These are phyloP conservation scores for Cordia subcordata DNA, from an alignment of 257 asterid species.

Conservation along the genomic window DNA sequence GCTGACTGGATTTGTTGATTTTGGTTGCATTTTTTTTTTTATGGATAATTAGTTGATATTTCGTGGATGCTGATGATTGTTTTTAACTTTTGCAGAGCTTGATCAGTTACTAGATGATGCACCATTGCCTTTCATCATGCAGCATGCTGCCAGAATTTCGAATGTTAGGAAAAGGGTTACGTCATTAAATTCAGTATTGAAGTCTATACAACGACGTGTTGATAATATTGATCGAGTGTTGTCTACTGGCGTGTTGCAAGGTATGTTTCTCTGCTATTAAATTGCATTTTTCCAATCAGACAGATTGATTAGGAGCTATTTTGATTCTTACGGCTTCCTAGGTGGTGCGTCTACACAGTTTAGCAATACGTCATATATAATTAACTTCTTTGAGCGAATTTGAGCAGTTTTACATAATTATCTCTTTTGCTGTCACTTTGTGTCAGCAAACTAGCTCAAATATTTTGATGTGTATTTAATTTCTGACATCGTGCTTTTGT, in stretches of 20 bases:
- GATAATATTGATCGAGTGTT: slow-evolving; percentile 80
- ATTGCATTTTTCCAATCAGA: slow-evolving; percentile 1
- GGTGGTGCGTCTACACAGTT: not conserved
- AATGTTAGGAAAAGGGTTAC: slow-evolving; percentile 79
- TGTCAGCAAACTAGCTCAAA: not conserved
- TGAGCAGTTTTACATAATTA: not conserved
- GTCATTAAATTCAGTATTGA: slow-evolving; percentile 73
- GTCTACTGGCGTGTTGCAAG: slow-evolving; percentile 56
- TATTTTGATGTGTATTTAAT: not conserved
- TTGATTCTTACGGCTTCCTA: slow-evolving; percentile 5
- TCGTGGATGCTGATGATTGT: not conserved
- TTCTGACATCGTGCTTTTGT: not conserved
- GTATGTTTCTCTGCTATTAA: slow-evolving; percentile 28
- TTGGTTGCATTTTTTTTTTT: not conserved
- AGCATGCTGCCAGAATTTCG: slow-evolving; percentile 86
- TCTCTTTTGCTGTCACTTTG: not conserved
- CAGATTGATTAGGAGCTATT: not conserved
- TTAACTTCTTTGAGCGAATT: not conserved
- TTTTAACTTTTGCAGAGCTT: slow-evolving; percentile 52
- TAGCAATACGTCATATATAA: not conserved
- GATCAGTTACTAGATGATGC: slow-evolving; percentile 92
- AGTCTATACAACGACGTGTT: slow-evolving; percentile 76
- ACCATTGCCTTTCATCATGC: slow-evolving; percentile 92
- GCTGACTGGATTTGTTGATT: not conserved
- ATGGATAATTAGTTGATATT: not conserved